Conservation (phyloP, 2,329 filamentous ascomycete species). For the Aspergillus chevalieri region DNA sequence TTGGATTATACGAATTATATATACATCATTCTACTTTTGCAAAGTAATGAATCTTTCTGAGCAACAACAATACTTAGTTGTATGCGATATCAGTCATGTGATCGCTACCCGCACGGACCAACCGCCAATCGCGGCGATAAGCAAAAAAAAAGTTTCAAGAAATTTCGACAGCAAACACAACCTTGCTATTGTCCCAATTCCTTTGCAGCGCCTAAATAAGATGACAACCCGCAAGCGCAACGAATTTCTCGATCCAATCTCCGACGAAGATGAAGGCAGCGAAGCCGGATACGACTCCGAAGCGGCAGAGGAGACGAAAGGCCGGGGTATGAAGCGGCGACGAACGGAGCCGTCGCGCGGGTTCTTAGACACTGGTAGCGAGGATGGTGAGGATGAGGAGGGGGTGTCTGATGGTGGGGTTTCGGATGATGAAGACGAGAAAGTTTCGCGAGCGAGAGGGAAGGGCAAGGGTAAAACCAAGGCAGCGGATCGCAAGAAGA, state of each 20-base stretch:
- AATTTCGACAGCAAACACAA: background rate
- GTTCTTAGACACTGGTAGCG: conserved; percentile 29
- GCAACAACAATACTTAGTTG: background rate
- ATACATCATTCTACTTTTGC: background rate
- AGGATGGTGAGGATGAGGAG: conserved; percentile 40
- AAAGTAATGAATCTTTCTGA: too few relatives aligned
- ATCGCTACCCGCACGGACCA: conserved; percentile 10
- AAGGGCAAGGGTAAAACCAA: conserved; percentile 12
- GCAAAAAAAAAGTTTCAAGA: background rate
- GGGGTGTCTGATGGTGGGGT: conserved; percentile 10
- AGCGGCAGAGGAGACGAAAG: conserved; percentile 37
- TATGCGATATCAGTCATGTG: background rate
- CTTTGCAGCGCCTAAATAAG: background rate
- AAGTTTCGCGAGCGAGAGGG: conserved; percentile 5
- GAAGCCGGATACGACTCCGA: conserved; percentile 43
- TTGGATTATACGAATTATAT: background rate
- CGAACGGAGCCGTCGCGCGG: conserved; percentile 19
- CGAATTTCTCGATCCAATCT: conserved; percentile 33
- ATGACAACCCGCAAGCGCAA: conserved; percentile 36
- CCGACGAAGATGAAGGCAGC: conserved; percentile 33
- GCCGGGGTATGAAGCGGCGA: conserved; percentile 27
- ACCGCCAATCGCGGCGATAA: conserved; percentile 3
- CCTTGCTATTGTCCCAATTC: background rate
- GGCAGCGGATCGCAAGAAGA: conserved; percentile 4
- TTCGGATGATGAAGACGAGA: conserved; percentile 7